These are phyloP conservation scores for Globisporangium sylvaticum DNA, from an alignment of 352 stramenopile species.

Conservation along the genomic window DNA sequence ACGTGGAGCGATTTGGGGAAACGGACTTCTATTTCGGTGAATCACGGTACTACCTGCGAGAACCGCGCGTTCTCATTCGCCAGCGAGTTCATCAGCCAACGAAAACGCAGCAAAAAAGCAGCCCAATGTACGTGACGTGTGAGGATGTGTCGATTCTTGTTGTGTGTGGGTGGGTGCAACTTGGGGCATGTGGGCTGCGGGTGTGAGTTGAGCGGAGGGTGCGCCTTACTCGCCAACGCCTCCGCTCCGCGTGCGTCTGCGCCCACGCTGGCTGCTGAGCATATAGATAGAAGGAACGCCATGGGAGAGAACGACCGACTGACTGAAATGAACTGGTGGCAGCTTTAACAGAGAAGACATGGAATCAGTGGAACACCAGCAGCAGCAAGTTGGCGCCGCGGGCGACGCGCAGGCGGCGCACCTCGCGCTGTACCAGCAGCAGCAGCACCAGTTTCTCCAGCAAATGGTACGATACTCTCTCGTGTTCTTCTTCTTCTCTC, in stretches of 20 bases:
- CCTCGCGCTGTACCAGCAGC: constrained; percentile 70
- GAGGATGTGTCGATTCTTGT: background rate
- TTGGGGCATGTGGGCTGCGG: background rate
- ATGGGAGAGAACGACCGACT: background rate
- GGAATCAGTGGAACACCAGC: background rate
- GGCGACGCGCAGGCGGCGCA: constrained; percentile 34
- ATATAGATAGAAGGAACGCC: background rate
- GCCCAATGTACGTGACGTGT: constrained; percentile 1
- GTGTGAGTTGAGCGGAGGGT: background rate
- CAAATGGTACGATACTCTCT: constrained; percentile 51
- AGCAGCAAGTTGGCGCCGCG: constrained; percentile 16
- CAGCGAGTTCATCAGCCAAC: constrained; percentile 32
- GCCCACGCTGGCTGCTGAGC: too few species aligned
- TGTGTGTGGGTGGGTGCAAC: background rate
- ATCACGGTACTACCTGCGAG: background rate
- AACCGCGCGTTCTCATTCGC: constrained; percentile 32
- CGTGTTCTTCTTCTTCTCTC: background rate
- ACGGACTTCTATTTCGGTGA: background rate
- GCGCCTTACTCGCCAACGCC: background rate
- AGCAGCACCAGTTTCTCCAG: constrained; percentile 76
- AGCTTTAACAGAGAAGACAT: background rate
- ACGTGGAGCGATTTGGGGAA: constrained; percentile 13
- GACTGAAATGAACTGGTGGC: background rate
- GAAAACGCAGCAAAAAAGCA: constrained; percentile 21
- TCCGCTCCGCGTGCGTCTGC: background rate